A percentile compares a stretch with the other conserved stretches of the same genome.
Evolutionary conservation across 495 filamentous ascomycete genomes (phyloP).

Genomic region (Trichoderma virens): DNA sequence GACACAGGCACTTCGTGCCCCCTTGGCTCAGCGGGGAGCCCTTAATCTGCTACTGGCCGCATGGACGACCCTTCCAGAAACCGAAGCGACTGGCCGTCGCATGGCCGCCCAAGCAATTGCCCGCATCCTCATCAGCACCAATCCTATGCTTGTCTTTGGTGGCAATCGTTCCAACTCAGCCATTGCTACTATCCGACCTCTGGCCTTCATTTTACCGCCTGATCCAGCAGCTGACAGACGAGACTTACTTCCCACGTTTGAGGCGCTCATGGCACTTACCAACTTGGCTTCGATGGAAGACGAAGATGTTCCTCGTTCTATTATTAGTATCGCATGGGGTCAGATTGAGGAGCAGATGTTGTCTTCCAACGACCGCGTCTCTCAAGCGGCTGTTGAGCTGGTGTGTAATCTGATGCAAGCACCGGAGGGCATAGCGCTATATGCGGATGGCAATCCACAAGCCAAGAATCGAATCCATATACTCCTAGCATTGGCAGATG

Average conservation of each 20-base stretch:
- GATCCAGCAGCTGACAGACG: slow-evolving; percentile 54
- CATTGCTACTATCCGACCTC: slow-evolving; percentile 69
- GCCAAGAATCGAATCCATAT: slow-evolving; percentile 70
- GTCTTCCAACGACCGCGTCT: slow-evolving; percentile 63
- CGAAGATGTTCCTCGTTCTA: slow-evolving; percentile 56
- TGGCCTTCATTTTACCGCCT: slow-evolving; percentile 59
- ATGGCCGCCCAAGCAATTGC: slow-evolving; percentile 78
- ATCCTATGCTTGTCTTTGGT: slow-evolving; percentile 80
- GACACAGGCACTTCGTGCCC: slow-evolving; percentile 60
- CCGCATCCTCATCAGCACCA: slow-evolving; percentile 83
- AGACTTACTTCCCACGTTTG: slow-evolving; percentile 83
- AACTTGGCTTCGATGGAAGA: slow-evolving; percentile 80
- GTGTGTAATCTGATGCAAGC: slow-evolving; percentile 85
- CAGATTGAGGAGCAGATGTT: slow-evolving; percentile 77
- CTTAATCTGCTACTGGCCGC: slow-evolving; percentile 72
- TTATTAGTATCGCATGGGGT: slow-evolving; percentile 63
- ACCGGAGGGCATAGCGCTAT: slow-evolving; percentile 64
- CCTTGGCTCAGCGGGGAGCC: slow-evolving; percentile 83
- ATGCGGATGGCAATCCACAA: slow-evolving; percentile 59
- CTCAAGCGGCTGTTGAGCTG: slow-evolving; percentile 78
- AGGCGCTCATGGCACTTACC: slow-evolving; percentile 82
- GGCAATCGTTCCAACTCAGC: slow-evolving; percentile 63
- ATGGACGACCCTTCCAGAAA: slow-evolving; percentile 48
- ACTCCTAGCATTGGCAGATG: slow-evolving; percentile 77
- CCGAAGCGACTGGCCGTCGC: slow-evolving; percentile 43